Percentiles rank a stretch among this genome's conserved stretches.
Conservation (phyloP, 2,329 filamentous ascomycete genomes). For the Fusarium pseudonygamai region DNA sequence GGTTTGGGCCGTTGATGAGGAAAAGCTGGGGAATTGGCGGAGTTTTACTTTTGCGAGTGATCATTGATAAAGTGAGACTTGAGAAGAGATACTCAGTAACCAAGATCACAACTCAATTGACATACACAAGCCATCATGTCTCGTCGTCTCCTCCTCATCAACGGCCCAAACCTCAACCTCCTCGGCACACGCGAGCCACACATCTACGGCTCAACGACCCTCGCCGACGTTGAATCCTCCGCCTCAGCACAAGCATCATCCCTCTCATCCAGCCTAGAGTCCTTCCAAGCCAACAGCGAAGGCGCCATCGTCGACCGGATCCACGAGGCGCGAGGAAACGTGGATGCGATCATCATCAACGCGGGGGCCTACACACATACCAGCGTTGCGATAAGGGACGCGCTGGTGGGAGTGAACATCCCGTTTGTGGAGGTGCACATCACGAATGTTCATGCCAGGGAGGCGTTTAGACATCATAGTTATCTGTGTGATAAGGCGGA, state of each 20-base stretch:
- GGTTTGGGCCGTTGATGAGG: too few relatives aligned
- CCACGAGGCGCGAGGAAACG: conserved; percentile 67
- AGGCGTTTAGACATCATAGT: conserved; percentile 74
- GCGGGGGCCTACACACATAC: conserved; percentile 80
- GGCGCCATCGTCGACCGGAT: conserved; percentile 79
- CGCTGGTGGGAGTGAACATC: conserved; percentile 72
- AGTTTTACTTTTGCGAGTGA: conserved; percentile 20
- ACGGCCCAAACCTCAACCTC: conserved; percentile 86
- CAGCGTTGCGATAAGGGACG: conserved; percentile 79
- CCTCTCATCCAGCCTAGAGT: conserved; percentile 60
- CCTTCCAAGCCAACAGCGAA: conserved; percentile 83
- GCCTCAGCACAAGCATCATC: conserved; percentile 59
- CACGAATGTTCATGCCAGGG: conserved; percentile 77
- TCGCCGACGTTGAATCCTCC: conserved; percentile 66
- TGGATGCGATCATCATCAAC: conserved; percentile 79
- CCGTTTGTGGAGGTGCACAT: conserved; percentile 84
- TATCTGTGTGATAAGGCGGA: conserved; percentile 80
- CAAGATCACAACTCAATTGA: not conserved
- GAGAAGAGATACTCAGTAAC: not conserved
- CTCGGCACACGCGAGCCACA: conserved; percentile 78
- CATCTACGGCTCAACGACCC: conserved; percentile 76
- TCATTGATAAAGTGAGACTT: conserved; percentile 16
- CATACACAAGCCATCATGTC: conserved; percentile 42
- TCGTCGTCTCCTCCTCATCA: conserved; percentile 73
- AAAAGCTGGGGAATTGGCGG: conserved; percentile 7